Evolutionary conservation across 192 early-diverging fungal species (phyloP).

Genomic region (Coemansia sp.): DNA sequence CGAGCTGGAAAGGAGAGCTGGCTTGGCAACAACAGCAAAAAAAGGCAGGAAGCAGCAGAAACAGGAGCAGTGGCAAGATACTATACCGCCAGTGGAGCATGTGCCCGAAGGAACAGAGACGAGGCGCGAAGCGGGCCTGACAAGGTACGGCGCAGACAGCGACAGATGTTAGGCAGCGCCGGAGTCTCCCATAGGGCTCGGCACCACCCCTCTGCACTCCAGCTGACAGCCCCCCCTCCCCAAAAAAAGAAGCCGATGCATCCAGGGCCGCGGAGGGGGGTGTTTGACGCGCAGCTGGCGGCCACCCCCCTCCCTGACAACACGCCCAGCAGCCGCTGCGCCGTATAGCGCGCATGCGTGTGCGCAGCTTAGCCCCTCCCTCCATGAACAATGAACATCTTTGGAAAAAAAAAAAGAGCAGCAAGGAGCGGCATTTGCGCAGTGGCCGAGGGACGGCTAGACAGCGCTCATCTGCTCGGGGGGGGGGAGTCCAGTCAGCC

Average conservation of each 20-base stretch:
- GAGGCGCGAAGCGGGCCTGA: background rate
- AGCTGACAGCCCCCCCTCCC: conserved; percentile 4
- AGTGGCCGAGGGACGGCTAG: conserved; percentile 19
- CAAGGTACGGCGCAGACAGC: background rate
- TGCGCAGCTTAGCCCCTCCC: conserved; percentile 27
- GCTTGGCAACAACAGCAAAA: background rate
- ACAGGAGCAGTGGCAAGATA: background rate
- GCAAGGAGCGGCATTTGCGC: conserved; percentile 19
- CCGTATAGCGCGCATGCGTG: conserved; percentile 31
- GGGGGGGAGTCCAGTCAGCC: conserved; percentile 10
- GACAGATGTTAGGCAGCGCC: background rate
- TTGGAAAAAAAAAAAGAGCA: conserved; percentile 15
- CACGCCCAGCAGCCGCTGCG: conserved; percentile 11
- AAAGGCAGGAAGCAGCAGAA: background rate
- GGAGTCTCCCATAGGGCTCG: conserved; percentile 4
- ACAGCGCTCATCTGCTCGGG: conserved; percentile 16
- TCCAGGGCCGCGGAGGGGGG: conserved; percentile 10
- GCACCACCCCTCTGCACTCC: conserved; percentile 13
- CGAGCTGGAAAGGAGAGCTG: conserved; percentile 3
- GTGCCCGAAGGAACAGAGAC: background rate
- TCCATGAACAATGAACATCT: conserved; percentile 18
- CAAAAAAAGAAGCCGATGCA: conserved; percentile 12
- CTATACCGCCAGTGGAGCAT: conserved; percentile 3
- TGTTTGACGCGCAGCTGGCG: background rate
- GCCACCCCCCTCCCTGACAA: conserved; percentile 7